Evolutionary conservation across 768 basidiomycete genomes (phyloP), one percentile per base, ranked within the genome.

Genomic region (Leucocoprinus birnbaumii): DNA sequence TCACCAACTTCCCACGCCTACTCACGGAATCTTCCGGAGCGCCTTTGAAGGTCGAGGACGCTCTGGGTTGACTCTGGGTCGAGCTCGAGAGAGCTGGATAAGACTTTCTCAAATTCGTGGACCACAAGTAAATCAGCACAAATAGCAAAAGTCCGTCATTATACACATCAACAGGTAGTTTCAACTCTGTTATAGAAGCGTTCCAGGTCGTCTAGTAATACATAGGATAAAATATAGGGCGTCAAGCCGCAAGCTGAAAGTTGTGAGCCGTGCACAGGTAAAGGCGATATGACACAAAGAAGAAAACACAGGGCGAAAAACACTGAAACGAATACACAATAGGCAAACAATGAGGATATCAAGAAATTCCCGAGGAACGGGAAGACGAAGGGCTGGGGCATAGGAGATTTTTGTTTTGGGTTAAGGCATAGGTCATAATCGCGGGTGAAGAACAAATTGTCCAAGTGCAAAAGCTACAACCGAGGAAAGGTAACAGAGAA

Each of bases 11-110:
- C 71, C 61, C 72, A 68, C 69, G 68, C 46, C 18, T n/a, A 14
- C 31, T 50, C 27, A 51, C 71, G 73, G 72, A 65, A 57, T 64
- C 59, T 71, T 65, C 68, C 71, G 73, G 70, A 65, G 47, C 16
- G 35, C 13, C 21, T 9, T 14, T 31, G 6, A 31, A 11, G 31
- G 31, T 11, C 11, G 11, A 31, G 31, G 5, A 11, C 31, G 5
- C 31, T 31, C 31, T 5, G 31, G 31, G 5, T 31, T 5, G 31
- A 11, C 31, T 31, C 11, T 5, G 31, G 11, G 5, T 31, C 31
- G 11, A 31, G 31, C 31, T n/a, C n/a, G n/a, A n/a, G n/a, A n/a
- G n/a, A n/a, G n/a, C n/a, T n/a, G n/a, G n/a, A n/a, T n/a, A n/a
- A n/a, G n/a, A n/a, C n/a, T n/a, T n/a, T n/a, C 31, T 31, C 31